Conservation (phyloP, 345 rosid genomes). For the Citrus maxima region DNA sequence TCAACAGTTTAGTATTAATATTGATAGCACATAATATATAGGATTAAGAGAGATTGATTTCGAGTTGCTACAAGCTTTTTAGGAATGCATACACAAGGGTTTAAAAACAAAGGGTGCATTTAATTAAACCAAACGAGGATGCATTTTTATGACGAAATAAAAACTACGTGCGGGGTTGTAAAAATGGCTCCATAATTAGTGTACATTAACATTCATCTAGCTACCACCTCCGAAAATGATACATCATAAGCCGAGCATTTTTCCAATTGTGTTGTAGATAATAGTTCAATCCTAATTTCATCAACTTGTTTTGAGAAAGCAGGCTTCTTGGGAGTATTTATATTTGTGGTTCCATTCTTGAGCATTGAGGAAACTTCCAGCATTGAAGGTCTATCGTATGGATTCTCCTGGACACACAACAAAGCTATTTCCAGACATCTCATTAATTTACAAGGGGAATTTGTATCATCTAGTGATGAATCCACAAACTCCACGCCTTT, state of each 20-base stretch:
- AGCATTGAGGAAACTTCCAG: slow-evolving; percentile 17
- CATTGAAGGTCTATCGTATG: slow-evolving; percentile 6
- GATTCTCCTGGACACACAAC: neutral
- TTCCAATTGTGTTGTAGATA: neutral
- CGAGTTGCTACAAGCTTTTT: no score
- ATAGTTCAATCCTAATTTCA: neutral
- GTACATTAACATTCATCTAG: neutral
- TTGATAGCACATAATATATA: no score
- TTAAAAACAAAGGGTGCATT: no score
- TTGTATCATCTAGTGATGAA: neutral
- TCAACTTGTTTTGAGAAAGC: slow-evolving; percentile 11
- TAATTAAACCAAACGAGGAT: no score
- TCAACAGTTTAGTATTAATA: no score
- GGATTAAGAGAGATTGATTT: no score
- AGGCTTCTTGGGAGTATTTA: slow-evolving; percentile 16
- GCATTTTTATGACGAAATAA: no score
- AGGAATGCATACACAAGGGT: no score
- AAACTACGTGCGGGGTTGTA: no score
- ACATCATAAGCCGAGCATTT: neutral
- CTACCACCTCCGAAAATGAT: neutral
- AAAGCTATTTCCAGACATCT: neutral
- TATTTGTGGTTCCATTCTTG: slow-evolving; percentile 1
- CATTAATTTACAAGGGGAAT: neutral
- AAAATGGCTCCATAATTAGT: no score
- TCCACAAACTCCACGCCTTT: slow-evolving; percentile 7